These are phyloP conservation scores for Solanum medicagineum DNA, from an alignment of 257 asterid genomes.

Conservation along the genomic window DNA sequence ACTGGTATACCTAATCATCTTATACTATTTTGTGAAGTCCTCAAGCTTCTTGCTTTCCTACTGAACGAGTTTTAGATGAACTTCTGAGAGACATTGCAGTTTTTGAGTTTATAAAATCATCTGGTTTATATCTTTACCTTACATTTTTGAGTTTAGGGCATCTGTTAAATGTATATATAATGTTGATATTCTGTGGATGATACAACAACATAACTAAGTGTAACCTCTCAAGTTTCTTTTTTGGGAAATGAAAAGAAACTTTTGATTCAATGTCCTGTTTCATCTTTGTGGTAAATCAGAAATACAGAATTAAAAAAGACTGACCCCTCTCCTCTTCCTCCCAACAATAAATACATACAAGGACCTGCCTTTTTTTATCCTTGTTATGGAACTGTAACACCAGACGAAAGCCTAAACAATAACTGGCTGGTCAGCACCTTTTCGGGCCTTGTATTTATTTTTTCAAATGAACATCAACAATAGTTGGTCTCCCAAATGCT, in stretches of 20 bases:
- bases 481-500: background rate
- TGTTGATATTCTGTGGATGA: too few species aligned
- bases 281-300: too few species aligned
- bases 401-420: background rate
- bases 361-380: background rate
- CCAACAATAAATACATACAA: background rate
- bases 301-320: background rate
- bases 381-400: background rate
- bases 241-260: too few species aligned
- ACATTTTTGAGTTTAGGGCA: background rate
- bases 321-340: background rate
- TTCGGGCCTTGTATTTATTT: background rate
- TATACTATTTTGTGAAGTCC: background rate
- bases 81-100: background rate
- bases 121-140: background rate
- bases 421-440: background rate
- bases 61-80: background rate
- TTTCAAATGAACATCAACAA: background rate
- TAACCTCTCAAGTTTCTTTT: too few species aligned
- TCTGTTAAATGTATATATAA: too few species aligned
- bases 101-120: background rate
- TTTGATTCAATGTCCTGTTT: too few species aligned
- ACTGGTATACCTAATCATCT: background rate
- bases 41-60: background rate
- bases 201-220: too few species aligned